Conservation (phyloP, 2,329 filamentous ascomycete species). For the Periconia digitata region DNA sequence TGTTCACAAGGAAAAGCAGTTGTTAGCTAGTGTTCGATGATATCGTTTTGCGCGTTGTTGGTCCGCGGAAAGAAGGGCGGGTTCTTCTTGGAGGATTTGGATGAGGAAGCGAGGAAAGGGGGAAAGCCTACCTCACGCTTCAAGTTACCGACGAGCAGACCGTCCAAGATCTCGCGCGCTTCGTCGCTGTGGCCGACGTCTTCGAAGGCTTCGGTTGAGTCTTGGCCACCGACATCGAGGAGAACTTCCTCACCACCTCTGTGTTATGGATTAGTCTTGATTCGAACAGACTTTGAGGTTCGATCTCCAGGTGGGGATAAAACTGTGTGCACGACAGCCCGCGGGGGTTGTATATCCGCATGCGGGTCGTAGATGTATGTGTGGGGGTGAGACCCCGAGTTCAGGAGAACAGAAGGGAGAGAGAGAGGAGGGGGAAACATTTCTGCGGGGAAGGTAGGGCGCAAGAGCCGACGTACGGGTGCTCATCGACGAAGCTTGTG, state of each 20-base stretch:
- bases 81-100: background rate
- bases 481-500: constrained; percentile 91
- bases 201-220: constrained; percentile 97
- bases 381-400: too few relatives aligned
- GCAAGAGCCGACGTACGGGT: constrained; percentile 66
- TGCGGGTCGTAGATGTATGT: too few relatives aligned
- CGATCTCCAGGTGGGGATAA: too few relatives aligned
- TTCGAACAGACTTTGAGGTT: too few relatives aligned
- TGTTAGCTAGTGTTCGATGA: too few relatives aligned
- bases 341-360: too few relatives aligned
- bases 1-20: constrained; percentile 7
- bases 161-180: constrained; percentile 86
- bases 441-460: background rate
- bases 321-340: too few relatives aligned
- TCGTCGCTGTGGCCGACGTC: constrained; percentile 99
- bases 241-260: constrained; percentile 98
- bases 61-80: background rate
- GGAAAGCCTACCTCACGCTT: constrained; percentile 38
- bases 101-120: background rate
- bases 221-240: constrained; percentile 92
- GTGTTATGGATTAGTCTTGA: constrained; percentile 14
- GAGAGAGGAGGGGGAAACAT: background rate
- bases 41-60: too few relatives aligned
- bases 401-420: background rate
- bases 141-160: constrained; percentile 40